These are phyloP conservation scores for Maudiozyma pseudohumilis DNA, from an alignment of 805 yeast genomes.

Conservation along the genomic window DNA sequence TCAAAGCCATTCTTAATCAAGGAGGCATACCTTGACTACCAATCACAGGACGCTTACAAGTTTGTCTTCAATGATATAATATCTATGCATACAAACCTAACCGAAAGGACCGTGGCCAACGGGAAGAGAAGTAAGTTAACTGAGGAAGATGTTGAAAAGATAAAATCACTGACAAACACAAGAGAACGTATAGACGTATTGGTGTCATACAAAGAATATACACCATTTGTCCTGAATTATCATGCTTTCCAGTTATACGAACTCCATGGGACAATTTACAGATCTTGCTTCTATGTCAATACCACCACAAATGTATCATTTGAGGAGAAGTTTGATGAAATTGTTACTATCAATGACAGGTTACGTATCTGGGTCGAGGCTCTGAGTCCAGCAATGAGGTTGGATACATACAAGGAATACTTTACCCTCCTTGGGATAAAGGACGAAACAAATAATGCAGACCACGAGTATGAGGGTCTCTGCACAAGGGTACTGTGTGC, in stretches of 20 bases:
- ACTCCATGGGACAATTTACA: not conserved
- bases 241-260: not conserved
- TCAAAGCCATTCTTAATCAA: slow-evolving; percentile 10
- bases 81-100: not conserved
- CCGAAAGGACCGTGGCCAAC: not conserved
- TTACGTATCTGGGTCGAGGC: slow-evolving; percentile 1
- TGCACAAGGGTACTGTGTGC: slow-evolving; percentile 7
- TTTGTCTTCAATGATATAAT: slow-evolving; percentile 1
- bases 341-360: not conserved
- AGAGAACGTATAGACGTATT: not conserved
- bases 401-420: slow-evolving; percentile 9
- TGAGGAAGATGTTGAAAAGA: not conserved
- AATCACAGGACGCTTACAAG: slow-evolving; percentile 7
- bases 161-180: not conserved
- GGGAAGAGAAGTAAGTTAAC: not conserved
- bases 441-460: slow-evolving; percentile 3
- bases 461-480: slow-evolving; percentile 5
- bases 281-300: not conserved
- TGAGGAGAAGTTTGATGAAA: slow-evolving; percentile 1
- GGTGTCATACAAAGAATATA: not conserved
- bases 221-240: not conserved
- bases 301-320: not conserved
- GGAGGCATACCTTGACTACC: slow-evolving; percentile 4
- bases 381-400: slow-evolving; percentile 2
- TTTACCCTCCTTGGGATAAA: slow-evolving; percentile 6